Percentiles rank a stretch among this genome's conserved stretches.
Conservation (phyloP, 805 yeast genomes). For the Kregervanrija pseudodelftensis region DNA sequence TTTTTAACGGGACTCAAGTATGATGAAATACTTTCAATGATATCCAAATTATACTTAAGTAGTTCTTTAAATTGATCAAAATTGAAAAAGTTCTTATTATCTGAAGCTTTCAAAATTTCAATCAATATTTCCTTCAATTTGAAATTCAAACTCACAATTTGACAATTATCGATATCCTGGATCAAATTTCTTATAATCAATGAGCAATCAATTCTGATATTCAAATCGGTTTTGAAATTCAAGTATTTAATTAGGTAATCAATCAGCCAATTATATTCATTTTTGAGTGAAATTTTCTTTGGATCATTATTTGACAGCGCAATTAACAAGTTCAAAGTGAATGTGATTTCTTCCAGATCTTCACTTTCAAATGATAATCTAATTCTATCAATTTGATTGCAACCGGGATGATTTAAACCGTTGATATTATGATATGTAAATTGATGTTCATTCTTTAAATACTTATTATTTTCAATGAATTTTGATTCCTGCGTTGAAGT, state of each 20-base stretch:
- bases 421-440: constrained; percentile 25
- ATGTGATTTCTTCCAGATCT: constrained; percentile 58
- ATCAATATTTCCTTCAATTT: constrained; percentile 33
- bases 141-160: constrained; percentile 53
- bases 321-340: constrained; percentile 57
- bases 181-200: constrained; percentile 73
- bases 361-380: constrained; percentile 63
- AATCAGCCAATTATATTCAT: constrained; percentile 34
- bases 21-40: constrained; percentile 78
- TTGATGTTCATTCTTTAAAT: constrained; percentile 25
- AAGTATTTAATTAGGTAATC: constrained; percentile 21
- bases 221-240: constrained; percentile 17
- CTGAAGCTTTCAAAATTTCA: constrained; percentile 33
- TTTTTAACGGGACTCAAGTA: constrained; percentile 69
- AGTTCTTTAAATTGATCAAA: constrained; percentile 44
- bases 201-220: constrained; percentile 39
- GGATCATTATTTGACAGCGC: constrained; percentile 36
- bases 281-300: constrained; percentile 33
- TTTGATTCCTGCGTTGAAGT: constrained; percentile 28
- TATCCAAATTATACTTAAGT: constrained; percentile 62
- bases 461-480: constrained; percentile 25
- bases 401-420: constrained; percentile 42
- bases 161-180: constrained; percentile 80
- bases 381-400: constrained; percentile 57
- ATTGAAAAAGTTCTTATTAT: constrained; percentile 9